Base-by-base conservation (phyloP, 2,329 filamentous ascomycete genomes). In the Diaporthe sp. region DNA sequence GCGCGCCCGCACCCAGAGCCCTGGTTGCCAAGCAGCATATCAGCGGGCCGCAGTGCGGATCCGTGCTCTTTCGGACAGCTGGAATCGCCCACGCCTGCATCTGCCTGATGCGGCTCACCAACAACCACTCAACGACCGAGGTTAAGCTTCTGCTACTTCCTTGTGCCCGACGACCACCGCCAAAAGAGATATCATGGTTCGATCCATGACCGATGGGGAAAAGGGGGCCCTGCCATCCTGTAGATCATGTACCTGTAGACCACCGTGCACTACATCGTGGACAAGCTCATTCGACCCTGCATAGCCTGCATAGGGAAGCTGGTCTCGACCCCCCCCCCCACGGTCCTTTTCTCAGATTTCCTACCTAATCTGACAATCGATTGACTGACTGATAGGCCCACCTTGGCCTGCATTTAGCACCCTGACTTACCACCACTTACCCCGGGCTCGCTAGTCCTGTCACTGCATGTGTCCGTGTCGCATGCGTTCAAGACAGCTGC, bases 11-110 rank as follows among this genome's bases (percentile, higher is more conserved):
- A 39, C 55, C 4, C 25, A 25, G 39, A 22, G 15, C 61, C 44
- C 44, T 53, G 63, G 4, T 30, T 68, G 63, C 63, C 63, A 68
- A 68, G 63, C 44, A 27, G 47, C 30, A 39, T 5, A 22, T 27
- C 63, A 39, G 63, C 63, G 63, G 63, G 63, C 63, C 63, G 63
- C 32, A 39, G 32, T 68, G 63, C 63, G 63, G 63, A 68, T 68
- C 63, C 63, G 63, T 68, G n/a, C 63, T 68, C 47, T 37, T 68
- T 68, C 63, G 63, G 63, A 68, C 63, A 68, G 30, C 63, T 68
- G 63, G 63, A 68, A 53, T 37, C 17, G 13, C 47, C 63, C 30
- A 39, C 32, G 32, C 30, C 63, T 53, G 32, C 30, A 19, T 53
- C 63, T 68, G 63, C n/a, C 63, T 30, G 63, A 68, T 68, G 47